Evolutionary conservation across 1,139 yeast species (phyloP).

Genomic region (Sugiyamaella novakii): DNA sequence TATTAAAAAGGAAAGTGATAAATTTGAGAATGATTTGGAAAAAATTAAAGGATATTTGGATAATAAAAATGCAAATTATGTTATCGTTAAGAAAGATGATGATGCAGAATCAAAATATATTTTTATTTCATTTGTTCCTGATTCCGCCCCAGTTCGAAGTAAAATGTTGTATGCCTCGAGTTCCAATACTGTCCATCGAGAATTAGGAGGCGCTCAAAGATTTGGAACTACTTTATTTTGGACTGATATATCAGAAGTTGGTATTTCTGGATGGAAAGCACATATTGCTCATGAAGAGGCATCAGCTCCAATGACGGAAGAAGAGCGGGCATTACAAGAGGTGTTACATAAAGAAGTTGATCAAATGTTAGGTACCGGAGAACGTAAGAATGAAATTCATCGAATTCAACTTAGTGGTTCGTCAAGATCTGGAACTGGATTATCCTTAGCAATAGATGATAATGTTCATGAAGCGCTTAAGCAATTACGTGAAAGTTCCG

Average conservation of each 20-base stretch:
- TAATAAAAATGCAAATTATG: slow-evolving; percentile 61
- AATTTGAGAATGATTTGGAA: slow-evolving; percentile 45
- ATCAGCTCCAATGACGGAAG: slow-evolving; percentile 57
- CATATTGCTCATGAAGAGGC: slow-evolving; percentile 44
- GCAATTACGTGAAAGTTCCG: slow-evolving; percentile 17
- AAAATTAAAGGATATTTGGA: slow-evolving; percentile 44
- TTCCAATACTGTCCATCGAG: slow-evolving; percentile 70
- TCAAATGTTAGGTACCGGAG: slow-evolving; percentile 39
- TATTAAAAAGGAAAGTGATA: slow-evolving; percentile 36
- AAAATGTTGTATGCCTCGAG: slow-evolving; percentile 96
- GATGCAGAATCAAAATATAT: slow-evolving; percentile 43
- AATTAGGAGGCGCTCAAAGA: slow-evolving; percentile 65
- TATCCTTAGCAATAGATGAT: slow-evolving; percentile 31
- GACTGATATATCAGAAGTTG: slow-evolving; percentile 66
- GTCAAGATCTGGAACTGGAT: slow-evolving; percentile 25
- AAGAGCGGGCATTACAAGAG: slow-evolving; percentile 56
- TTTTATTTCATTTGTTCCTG: slow-evolving; percentile 87
- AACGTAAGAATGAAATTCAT: slow-evolving; percentile 34
- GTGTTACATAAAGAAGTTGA: slow-evolving; percentile 40
- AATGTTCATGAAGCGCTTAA: slow-evolving; percentile 29
- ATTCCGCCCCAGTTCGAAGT: slow-evolving; percentile 73
- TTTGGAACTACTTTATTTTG: slow-evolving; percentile 58
- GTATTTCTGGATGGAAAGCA: slow-evolving; percentile 51
- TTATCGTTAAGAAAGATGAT: slow-evolving; percentile 51
- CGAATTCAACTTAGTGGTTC: slow-evolving; percentile 23